These are phyloP conservation scores for Pleurotus platypus DNA, from an alignment of 768 basidiomycete species.

Conservation along the genomic window DNA sequence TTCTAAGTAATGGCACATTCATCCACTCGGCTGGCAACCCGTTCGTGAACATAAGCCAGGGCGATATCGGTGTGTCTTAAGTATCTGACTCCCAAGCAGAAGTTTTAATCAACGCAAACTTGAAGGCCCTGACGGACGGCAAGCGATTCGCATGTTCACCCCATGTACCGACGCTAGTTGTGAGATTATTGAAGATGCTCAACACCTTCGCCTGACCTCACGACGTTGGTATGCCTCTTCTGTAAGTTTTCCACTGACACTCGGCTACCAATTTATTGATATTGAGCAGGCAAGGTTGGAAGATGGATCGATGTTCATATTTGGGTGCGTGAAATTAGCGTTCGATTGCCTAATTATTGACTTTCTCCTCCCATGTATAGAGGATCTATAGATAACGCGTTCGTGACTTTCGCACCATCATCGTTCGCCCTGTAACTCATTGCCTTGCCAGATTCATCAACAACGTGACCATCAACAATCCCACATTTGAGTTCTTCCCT, in stretches of 20 bases:
- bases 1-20: slow-evolving; percentile 39
- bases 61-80: neutral
- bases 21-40: slow-evolving; percentile 19
- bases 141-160: slow-evolving; percentile 32
- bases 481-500: slow-evolving; percentile 44
- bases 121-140: slow-evolving; percentile 24
- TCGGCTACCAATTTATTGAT: slow-evolving; percentile 25
- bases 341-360: too few species aligned
- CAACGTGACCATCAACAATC: slow-evolving; percentile 58
- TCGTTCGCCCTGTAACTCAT: neutral
- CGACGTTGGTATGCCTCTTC: slow-evolving; percentile 41
- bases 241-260: slow-evolving; percentile 13
- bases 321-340: neutral
- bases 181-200: slow-evolving; percentile 32
- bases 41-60: slow-evolving; percentile 10
- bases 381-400: slow-evolving; percentile 13
- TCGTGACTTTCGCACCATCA: neutral
- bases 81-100: too few species aligned
- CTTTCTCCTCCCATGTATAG: neutral
- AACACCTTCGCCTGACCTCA: slow-evolving; percentile 27
- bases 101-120: neutral
- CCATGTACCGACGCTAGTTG: slow-evolving; percentile 32
- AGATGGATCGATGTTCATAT: slow-evolving; percentile 13
- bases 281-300: slow-evolving; percentile 13
- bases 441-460: slow-evolving; percentile 53